phyloP scores from a whole-genome alignment of 192 early-diverging fungal genomes.

The Funneliformis mosseae region DNA sequence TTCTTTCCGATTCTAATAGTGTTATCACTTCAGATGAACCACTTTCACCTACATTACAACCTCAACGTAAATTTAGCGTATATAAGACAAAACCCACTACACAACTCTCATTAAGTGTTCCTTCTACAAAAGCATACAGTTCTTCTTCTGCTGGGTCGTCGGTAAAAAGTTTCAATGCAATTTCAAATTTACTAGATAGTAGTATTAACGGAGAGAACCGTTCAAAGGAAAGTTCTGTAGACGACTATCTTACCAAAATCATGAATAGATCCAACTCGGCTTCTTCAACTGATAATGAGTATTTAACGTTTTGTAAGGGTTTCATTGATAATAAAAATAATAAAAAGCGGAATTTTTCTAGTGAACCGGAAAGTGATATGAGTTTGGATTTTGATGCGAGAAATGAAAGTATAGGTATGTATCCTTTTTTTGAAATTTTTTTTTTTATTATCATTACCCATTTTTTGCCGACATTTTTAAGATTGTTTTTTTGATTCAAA shows the following conservation, averaged over 20 bases:
- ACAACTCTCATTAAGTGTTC: constrained; percentile 19
- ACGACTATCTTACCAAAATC: not conserved
- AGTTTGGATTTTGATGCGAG: not conserved
- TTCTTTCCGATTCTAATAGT: constrained; percentile 31
- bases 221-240: constrained; percentile 16
- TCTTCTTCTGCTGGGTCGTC: constrained; percentile 26
- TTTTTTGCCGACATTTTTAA: not conserved
- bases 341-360: not conserved
- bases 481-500: not conserved
- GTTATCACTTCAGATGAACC: constrained; percentile 15
- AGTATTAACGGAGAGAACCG: not conserved
- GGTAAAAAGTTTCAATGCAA: constrained; percentile 28
- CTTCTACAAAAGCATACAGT: not conserved
- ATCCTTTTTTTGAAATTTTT: not conserved
- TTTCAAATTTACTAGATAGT: constrained; percentile 24
- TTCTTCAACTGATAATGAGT: not conserved
- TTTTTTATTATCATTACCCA: not conserved
- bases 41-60: constrained; percentile 16
- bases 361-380: constrained; percentile 14
- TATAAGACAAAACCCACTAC: constrained; percentile 30
- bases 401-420: not conserved
- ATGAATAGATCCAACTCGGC: constrained; percentile 22
- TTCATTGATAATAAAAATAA: not conserved
- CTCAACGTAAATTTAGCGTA: not conserved
- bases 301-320: not conserved